Percentiles rank a stretch among this genome's conserved stretches.
These are phyloP conservation scores for Rosellinia necatrix DNA, from an alignment of 2,329 filamentous ascomycete species.

Conservation along the genomic window DNA sequence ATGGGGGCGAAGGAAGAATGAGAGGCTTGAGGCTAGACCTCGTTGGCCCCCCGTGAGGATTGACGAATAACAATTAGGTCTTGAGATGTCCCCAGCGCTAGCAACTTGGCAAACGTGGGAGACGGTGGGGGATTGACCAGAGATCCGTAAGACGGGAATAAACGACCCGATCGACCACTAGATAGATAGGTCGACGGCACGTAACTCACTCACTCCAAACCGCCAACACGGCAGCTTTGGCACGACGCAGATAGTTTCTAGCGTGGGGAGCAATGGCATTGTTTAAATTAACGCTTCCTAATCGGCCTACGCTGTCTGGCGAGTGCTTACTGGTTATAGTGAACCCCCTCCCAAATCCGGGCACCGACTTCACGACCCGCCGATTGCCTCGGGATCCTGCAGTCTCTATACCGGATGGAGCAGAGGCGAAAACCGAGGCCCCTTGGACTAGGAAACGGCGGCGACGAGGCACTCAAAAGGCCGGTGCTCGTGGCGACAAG, in stretches of 20 bases:
- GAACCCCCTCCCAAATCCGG: slow-evolving; percentile 1
- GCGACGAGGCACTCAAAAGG: not conserved
- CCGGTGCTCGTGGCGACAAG: slow-evolving; percentile 3
- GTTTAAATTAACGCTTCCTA: slow-evolving; percentile 10
- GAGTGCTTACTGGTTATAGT: not conserved
- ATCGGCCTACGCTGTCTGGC: not conserved
- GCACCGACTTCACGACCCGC: slow-evolving; percentile 6
- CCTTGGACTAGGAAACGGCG: not conserved
- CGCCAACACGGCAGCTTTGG: too few species aligned
- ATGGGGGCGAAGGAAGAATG: slow-evolving; percentile 1
- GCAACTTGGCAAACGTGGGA: slow-evolving; percentile 26
- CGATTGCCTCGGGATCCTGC: slow-evolving; percentile 23
- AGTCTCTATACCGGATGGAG: slow-evolving; percentile 5
- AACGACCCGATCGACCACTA: slow-evolving; percentile 24
- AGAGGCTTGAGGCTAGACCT: slow-evolving; percentile 21
- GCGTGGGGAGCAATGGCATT: not conserved
- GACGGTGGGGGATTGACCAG: slow-evolving; percentile 26
- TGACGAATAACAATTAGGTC: slow-evolving; percentile 23
- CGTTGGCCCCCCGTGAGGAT: slow-evolving; percentile 13
- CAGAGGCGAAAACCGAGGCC: not conserved
- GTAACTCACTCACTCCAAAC: too few species aligned
- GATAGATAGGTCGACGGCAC: too few species aligned
- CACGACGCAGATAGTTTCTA: not conserved
- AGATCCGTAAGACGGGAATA: slow-evolving; percentile 25
- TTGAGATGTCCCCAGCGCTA: slow-evolving; percentile 17